Evolutionary conservation across 2,329 filamentous ascomycete genomes (phyloP).

Genomic region (Colletotrichum gloeosporioides): DNA sequence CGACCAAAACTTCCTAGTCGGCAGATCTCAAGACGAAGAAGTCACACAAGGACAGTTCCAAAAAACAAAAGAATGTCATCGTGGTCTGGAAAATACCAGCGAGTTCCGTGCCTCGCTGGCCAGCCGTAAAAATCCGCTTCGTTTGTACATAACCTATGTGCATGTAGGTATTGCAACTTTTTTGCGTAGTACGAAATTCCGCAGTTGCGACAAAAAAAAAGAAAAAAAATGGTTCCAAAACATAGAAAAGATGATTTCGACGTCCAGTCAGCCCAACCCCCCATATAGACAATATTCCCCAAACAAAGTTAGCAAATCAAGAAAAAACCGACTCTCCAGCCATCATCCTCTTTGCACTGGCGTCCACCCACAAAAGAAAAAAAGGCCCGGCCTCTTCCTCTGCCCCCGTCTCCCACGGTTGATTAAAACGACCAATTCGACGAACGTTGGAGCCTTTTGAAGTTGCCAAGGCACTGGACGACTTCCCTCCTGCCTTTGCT

Average conservation of each 20-base stretch:
- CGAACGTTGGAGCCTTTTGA: background rate
- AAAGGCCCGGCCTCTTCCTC: constrained; percentile 17
- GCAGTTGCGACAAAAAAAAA: background rate
- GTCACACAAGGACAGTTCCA: background rate
- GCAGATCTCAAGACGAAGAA: background rate
- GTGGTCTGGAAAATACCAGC: background rate
- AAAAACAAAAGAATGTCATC: background rate
- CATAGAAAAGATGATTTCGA: background rate
- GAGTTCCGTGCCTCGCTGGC: constrained; percentile 5
- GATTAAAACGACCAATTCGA: background rate
- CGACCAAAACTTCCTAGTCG: background rate
- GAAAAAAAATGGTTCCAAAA: background rate
- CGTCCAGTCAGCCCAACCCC: background rate
- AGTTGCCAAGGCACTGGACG: background rate
- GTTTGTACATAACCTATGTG: constrained; percentile 15
- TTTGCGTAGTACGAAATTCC: background rate
- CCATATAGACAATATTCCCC: background rate
- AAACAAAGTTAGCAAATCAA: background rate
- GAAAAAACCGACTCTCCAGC: background rate
- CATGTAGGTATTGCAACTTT: background rate
- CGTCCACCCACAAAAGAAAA: background rate
- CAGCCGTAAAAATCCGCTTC: background rate
- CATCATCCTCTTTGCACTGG: background rate
- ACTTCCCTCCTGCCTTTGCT: background rate
- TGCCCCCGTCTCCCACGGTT: background rate